Base-by-base conservation (phyloP, 2,329 filamentous ascomycete species). In the Fusarium humuli region DNA sequence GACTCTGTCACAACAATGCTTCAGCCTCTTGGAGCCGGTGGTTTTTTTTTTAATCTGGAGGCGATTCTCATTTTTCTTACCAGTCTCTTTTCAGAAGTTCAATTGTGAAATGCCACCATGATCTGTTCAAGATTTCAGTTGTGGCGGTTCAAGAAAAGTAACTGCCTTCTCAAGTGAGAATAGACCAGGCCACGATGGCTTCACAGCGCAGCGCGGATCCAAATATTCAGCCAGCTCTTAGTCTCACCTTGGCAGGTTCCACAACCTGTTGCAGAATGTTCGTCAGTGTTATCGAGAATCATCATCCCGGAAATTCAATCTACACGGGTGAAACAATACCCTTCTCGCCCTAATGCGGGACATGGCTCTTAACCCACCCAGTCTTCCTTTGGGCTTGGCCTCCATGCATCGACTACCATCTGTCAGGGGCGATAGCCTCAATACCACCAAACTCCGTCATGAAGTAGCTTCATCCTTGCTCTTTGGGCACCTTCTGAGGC, bases 1-100 rank as follows among this genome's bases (percentile, higher is more conserved):
- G 69, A 75, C 76, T 76, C 59, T 81, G 83, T 85, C 81, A 78
- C 83, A 85, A 79, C 73, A 79, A 72, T 84, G 83, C 83, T 79
- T 84, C 83, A 84, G 78, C 73, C 65, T 63, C 56, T 57, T 44
- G 5, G 48, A 61, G 32, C 64, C 48, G 49, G 65, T 46, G 37
- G 22, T 16, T 52, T 52, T 27, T 50, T 16, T 25, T 14, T 25
- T 25, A 25, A 30, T 25, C 20, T 49, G 47, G 22, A 30, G 48
- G 30, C 48, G 16, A 25, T 12, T 50, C 22, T 34, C 18, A 18
- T n/a, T 50, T 32, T 6, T 18, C 13, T 29, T 41, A 53, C 23
- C 34, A 53, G 49, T 50, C 58, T 41, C 45, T 45, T 47, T 65
- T 30, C 27, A 65, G 53, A 49, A 60, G 41, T n/a, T 49, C 54